Evolutionary conservation across 352 stramenopile species (phyloP), one percentile per base, ranked within the genome.

Genomic region (Blastocystis sp.): DNA sequence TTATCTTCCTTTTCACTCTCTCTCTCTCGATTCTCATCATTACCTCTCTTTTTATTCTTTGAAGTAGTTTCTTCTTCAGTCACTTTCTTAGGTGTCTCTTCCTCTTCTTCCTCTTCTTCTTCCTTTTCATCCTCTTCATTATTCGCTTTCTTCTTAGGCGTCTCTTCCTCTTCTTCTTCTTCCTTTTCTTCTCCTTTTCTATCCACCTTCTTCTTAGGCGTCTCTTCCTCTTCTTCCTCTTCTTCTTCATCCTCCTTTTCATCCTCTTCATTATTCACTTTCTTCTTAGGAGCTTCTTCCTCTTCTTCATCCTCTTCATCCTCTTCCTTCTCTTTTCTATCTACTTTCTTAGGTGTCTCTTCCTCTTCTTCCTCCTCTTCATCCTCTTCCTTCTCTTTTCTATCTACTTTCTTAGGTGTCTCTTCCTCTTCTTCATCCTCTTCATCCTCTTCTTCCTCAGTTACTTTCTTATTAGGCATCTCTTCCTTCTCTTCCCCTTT

Each of bases 401-500:
- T 57, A 22, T 59, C 62, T n/a, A 53, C 40, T 11, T 89, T 69
- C 27, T 78, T 0, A 37, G 19, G 15, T 19, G 24, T 59, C 53
- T 59, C 53, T n/a, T n/a, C n/a, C n/a, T n/a, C n/a, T n/a, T n/a
- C 53, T 80, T 77, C 54, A 22, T 64, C 7, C n/a, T 73, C 22
- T 27, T 42, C 80, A 64, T 27, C 11, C 7, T 64, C 57, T 64
- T 64, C 57, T 9, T 48, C 13, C 6, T 64, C 13, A 64, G 0
- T 64, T 15, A 64, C 57, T 35, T 3, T n/a, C n/a, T n/a, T n/a
- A n/a, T n/a, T n/a, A n/a, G n/a, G n/a, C n/a, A n/a, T n/a, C n/a
- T n/a, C n/a, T n/a, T n/a, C n/a, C n/a, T n/a, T n/a, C n/a, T n/a
- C n/a, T n/a, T n/a, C n/a, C n/a, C n/a, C n/a, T n/a, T n/a, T n/a